A percentile compares a stretch with the other conserved stretches of the same genome.
These are phyloP conservation scores for Ganoderma meredithae DNA, from an alignment of 1,284 basidiomycete genomes.

Conservation along the genomic window DNA sequence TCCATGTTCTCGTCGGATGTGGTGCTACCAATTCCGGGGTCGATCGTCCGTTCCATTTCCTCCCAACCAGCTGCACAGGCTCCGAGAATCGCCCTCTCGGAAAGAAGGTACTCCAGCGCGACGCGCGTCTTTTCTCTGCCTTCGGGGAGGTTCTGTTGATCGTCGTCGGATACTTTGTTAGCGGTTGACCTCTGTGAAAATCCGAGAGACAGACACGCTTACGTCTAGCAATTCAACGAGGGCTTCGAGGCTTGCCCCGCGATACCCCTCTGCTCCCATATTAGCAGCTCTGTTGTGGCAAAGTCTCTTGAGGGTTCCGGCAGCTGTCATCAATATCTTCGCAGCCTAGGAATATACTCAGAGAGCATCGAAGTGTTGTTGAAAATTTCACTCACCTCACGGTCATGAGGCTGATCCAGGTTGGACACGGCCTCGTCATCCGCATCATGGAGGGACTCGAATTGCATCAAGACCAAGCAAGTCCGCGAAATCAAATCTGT, in stretches of 20 bases:
- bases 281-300: background rate
- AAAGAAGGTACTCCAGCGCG: constrained; percentile 48
- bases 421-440: background rate
- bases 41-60: constrained; percentile 32
- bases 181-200: background rate
- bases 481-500: background rate
- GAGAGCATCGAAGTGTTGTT: background rate
- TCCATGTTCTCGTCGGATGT: background rate
- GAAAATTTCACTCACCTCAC: background rate
- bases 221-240: constrained; percentile 47
- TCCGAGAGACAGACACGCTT: constrained; percentile 32
- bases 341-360: background rate
- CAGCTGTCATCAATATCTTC: background rate
- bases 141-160: constrained; percentile 35
- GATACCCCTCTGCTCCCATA: constrained; percentile 29
- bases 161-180: background rate
- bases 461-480: background rate
- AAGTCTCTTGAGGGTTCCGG: background rate
- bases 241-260: constrained; percentile 30
- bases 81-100: constrained; percentile 53
- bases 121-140: constrained; percentile 43
- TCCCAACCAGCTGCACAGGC: constrained; percentile 51
- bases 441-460: constrained; percentile 8
- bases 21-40: background rate
- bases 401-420: background rate